phyloP scores from a whole-genome alignment of 208 protist genomes.

The Trypanosoma platydactyli region DNA sequence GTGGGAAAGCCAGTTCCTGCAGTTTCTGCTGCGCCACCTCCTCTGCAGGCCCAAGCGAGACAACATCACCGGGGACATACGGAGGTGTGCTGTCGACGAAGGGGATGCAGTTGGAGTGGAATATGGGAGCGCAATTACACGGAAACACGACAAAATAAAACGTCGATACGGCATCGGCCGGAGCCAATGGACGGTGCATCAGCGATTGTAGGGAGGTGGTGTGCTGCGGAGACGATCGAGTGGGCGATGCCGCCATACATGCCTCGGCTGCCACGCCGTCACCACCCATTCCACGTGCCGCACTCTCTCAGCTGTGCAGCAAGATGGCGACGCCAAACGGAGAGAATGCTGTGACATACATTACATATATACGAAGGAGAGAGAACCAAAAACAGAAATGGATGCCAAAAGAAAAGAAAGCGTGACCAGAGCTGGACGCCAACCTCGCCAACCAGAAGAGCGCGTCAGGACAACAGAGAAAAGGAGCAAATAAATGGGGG shows the following conservation, averaged over 20 bases:
- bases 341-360: too few species aligned
- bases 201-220: not conserved
- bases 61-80: conserved; percentile 36
- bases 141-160: conserved; percentile 83
- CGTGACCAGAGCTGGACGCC: too few species aligned
- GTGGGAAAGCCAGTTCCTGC: conserved; percentile 70
- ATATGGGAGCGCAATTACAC: conserved; percentile 68
- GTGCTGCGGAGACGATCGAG: not conserved
- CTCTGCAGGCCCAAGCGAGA: conserved; percentile 38
- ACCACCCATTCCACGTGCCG: not conserved
- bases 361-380: conserved; percentile 6
- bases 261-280: not conserved
- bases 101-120: conserved; percentile 73
- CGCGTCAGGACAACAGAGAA: too few species aligned
- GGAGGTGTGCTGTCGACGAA: conserved; percentile 15
- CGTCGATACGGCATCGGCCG: conserved; percentile 29
- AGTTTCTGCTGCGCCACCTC: conserved; percentile 76
- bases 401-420: not conserved
- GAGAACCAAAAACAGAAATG: conserved; percentile 20
- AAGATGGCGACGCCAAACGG: too few species aligned
- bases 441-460: too few species aligned
- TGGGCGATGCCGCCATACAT: not conserved
- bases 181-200: not conserved
- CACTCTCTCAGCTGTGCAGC: not conserved
- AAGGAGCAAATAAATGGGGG: too few species aligned